A percentile compares a stretch with the other conserved stretches of the same genome.
Evolutionary conservation across 169 alveolate species (phyloP).

Genomic region (Cyclospora cayetanensis): DNA sequence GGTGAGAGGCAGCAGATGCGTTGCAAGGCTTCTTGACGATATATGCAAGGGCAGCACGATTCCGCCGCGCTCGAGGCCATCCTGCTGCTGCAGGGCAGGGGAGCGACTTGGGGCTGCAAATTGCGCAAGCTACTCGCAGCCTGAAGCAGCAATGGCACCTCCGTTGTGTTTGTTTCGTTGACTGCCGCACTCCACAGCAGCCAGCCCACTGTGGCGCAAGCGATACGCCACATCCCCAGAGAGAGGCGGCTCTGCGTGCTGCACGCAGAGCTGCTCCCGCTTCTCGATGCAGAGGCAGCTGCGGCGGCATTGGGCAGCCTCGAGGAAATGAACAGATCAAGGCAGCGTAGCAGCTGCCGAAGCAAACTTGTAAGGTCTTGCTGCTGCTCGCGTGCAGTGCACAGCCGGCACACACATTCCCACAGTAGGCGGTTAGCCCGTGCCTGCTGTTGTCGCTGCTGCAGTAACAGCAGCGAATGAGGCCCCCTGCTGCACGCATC

Average conservation of each 20-base stretch:
- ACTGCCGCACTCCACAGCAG: constrained; percentile 9
- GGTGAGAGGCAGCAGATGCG: background rate
- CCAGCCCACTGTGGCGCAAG: background rate
- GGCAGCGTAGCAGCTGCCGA: constrained; percentile 9
- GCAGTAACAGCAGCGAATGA: background rate
- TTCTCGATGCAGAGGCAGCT: background rate
- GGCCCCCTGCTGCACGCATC: background rate
- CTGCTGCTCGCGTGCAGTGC: background rate
- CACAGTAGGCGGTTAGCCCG: background rate
- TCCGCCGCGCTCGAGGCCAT: background rate
- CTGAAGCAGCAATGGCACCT: background rate
- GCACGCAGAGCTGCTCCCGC: background rate
- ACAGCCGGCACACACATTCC: background rate
- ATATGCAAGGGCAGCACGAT: background rate
- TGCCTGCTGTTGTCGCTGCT: constrained; percentile 27
- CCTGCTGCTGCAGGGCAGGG: background rate
- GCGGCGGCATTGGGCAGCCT: background rate
- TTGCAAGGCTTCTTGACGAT: background rate
- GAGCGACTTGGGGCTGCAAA: background rate
- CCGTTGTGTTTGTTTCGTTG: background rate
- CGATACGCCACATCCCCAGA: background rate
- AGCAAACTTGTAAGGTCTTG: constrained; percentile 2
- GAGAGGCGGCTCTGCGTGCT: background rate
- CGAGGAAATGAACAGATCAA: background rate
- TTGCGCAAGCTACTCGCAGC: background rate